phyloP scores from a whole-genome alignment of 768 basidiomycete species.

The Phylloporus sp. region DNA sequence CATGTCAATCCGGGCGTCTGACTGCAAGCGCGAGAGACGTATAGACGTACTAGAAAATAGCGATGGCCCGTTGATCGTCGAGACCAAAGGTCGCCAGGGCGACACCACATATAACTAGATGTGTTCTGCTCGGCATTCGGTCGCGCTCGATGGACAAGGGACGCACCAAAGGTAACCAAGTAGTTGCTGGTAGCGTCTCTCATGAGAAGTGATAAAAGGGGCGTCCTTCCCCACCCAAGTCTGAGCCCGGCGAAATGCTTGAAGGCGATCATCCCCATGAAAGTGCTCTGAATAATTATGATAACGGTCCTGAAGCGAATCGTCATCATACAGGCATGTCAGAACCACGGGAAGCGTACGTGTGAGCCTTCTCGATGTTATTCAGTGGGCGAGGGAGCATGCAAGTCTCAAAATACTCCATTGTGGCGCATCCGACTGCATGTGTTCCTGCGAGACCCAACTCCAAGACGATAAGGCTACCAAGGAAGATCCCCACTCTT shows the following conservation, averaged over 20 bases:
- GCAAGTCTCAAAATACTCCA: slow-evolving; percentile 15
- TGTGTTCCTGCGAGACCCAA: slow-evolving; percentile 16
- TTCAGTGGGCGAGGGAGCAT: slow-evolving; percentile 17
- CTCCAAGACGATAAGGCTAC: slow-evolving; percentile 10
- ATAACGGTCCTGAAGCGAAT: slow-evolving; percentile 6
- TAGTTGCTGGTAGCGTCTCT: slow-evolving; percentile 46
- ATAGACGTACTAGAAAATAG: slow-evolving; percentile 7
- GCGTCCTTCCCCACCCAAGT: slow-evolving; percentile 39
- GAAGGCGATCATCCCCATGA: slow-evolving; percentile 36
- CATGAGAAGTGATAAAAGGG: slow-evolving; percentile 37
- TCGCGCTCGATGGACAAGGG: background rate
- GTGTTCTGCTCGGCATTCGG: background rate
- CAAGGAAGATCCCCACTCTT: slow-evolving; percentile 19
- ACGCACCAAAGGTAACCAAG: slow-evolving; percentile 36
- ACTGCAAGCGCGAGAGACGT: background rate
- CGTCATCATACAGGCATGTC: background rate
- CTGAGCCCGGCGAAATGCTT: slow-evolving; percentile 34
- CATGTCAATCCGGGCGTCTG: background rate
- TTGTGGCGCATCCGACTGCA: slow-evolving; percentile 14
- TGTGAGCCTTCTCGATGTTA: background rate
- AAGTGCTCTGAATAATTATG: slow-evolving; percentile 32
- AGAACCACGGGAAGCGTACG: slow-evolving; percentile 16
- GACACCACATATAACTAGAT: slow-evolving; percentile 2
- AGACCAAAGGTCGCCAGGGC: background rate
- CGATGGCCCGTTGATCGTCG: background rate